These are phyloP conservation scores for Ophiostoma perfectum DNA, from an alignment of 2,329 filamentous ascomycete genomes.

Conservation along the genomic window DNA sequence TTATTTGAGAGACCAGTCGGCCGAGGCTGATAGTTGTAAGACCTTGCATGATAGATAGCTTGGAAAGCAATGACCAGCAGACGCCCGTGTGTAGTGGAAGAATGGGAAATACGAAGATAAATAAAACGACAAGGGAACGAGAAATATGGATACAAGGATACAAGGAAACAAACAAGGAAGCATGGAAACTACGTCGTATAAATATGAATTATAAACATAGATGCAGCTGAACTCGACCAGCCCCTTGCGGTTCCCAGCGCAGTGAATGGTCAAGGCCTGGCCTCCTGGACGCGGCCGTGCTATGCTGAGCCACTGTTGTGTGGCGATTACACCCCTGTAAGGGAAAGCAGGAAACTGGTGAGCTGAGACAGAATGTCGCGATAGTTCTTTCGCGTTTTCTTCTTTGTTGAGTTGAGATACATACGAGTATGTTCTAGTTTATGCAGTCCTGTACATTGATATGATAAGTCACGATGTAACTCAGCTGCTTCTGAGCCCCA, in stretches of 20 bases:
- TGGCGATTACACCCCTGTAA: not conserved
- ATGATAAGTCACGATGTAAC: too few species aligned
- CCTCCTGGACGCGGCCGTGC: not conserved
- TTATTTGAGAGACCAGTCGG: not conserved
- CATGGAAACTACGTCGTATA: not conserved
- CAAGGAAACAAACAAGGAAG: not conserved
- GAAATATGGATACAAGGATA: not conserved
- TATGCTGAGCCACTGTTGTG: slow-evolving; percentile 1
- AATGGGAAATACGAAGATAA: not conserved
- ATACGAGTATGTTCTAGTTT: too few species aligned
- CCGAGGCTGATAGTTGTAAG: not conserved
- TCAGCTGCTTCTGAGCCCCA: too few species aligned
- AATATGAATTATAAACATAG: too few species aligned
- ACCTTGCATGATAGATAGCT: not conserved
- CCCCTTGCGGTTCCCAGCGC: not conserved
- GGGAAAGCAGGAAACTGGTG: not conserved
- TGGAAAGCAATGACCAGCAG: slow-evolving; percentile 3
- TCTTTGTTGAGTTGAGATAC: too few species aligned
- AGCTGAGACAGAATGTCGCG: not conserved
- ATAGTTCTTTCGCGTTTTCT: too few species aligned
- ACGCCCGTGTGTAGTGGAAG: not conserved
- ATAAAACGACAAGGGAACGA: not conserved
- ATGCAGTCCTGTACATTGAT: too few species aligned
- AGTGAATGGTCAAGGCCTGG: not conserved
- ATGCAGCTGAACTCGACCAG: not conserved